Conservation (phyloP, 2,329 filamentous ascomycete species). For the Didymosphaeria variabile region DNA sequence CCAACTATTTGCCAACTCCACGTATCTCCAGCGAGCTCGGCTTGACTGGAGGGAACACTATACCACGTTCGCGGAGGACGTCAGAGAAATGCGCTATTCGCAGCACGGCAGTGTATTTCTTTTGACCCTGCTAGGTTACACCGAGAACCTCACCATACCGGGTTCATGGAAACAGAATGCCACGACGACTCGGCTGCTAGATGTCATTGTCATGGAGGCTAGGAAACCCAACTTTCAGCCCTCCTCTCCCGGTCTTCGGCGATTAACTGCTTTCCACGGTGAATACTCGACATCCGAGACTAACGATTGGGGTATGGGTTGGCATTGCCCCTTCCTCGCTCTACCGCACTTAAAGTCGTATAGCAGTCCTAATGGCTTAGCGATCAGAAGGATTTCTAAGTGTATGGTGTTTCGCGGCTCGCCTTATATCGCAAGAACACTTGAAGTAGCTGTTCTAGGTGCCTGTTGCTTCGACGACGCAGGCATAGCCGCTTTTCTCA, state of each 20-base stretch:
- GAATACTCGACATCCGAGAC: conserved; percentile 4
- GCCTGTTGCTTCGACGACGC: conserved; percentile 25
- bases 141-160: conserved; percentile 25
- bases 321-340: conserved; percentile 26
- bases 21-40: conserved; percentile 29
- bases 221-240: conserved; percentile 19
- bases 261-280: conserved; percentile 23
- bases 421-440: conserved; percentile 18
- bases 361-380: conserved; percentile 18
- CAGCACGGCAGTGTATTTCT: conserved; percentile 33
- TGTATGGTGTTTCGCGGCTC: conserved; percentile 13
- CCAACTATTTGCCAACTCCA: conserved; percentile 29
- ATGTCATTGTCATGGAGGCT: conserved; percentile 26
- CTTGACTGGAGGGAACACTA: conserved; percentile 36
- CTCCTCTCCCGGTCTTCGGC: conserved; percentile 24
- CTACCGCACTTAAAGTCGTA: conserved; percentile 28
- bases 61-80: conserved; percentile 28
- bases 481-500: conserved; percentile 30
- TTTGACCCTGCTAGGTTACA: conserved; percentile 34
- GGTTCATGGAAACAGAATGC: conserved; percentile 21
- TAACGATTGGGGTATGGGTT: conserved; percentile 22
- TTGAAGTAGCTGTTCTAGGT: conserved; percentile 24
- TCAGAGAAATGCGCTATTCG: conserved; percentile 28
- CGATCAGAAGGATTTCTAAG: conserved; percentile 12
- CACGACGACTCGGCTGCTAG: conserved; percentile 26